Base-by-base conservation (phyloP, 1,284 basidiomycete genomes). In the Irpex rosettiformis region DNA sequence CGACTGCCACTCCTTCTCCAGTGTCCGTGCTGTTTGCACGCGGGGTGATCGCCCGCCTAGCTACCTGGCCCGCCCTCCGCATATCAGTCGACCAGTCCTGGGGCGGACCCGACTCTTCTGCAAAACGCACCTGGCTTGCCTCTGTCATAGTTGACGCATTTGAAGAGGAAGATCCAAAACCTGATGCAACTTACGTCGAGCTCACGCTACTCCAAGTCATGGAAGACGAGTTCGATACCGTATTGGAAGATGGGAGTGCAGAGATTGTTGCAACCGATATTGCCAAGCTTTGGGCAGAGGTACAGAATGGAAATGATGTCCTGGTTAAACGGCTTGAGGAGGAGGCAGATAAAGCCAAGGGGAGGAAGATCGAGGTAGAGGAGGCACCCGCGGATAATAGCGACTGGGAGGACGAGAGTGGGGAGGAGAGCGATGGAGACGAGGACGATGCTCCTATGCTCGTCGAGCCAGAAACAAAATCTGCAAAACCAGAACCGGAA, bases 61-160 rank as follows among this genome's bases (percentile, higher is more conserved):
- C 82, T 24, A 76, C 86, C 61, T 96, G 94, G 94, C 84, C 90
- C 42, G 90, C 87, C 1, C 82, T 96, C 45, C 87, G 88, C 51
- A 79, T 95, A 67, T 93, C 94, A 28, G 85, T 96, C 42, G 82
- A 88, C 58, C 83, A 94, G 67, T 74, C 77, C 63, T 95, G 93
- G 93, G 94, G 93, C 43, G 93, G 91, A 3, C 80, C 87, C 24
- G 81, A 84, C 40, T 82, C 84, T 5, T 77, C 78, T 2, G 80
- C 85, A 62, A 94, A 95, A 73, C 83, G 87, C 60, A 86, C 82
- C 7, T 94, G 91, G 89, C 79, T 96, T 25, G 91, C 91, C 18
- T 85, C 85, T 7, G 83, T 83, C 51, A 79, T 96, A 65, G 86
- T 96, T 59, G 94, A 96, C 72, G 82, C 86, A 21, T 96, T 95